A percentile compares a stretch with the other conserved stretches of the same genome.
Evolutionary conservation across 2,329 filamentous ascomycete species (phyloP).

Genomic region (Trichoderma cornu-damae): DNA sequence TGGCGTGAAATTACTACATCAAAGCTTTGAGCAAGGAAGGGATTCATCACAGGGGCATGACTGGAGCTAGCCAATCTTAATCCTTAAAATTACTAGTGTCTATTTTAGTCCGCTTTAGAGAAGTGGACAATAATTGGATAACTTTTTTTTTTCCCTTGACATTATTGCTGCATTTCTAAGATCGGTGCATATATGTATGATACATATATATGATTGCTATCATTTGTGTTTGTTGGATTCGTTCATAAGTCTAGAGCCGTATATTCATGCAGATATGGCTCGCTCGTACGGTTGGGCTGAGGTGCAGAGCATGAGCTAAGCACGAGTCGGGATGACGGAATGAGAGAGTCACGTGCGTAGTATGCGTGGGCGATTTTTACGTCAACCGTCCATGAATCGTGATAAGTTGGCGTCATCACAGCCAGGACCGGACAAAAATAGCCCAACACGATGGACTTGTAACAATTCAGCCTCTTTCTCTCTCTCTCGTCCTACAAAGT

Average conservation of each 20-base stretch:
- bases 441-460: constrained; percentile 25
- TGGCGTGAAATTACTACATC: constrained; percentile 5
- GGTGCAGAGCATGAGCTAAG: background rate
- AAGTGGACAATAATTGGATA: background rate
- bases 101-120: constrained; percentile 1
- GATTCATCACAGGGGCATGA: constrained; percentile 3
- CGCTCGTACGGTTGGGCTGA: background rate
- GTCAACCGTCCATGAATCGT: background rate
- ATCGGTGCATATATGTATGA: too few relatives aligned
- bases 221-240: too few relatives aligned
- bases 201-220: too few relatives aligned
- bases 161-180: too few relatives aligned
- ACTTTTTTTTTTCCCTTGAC: background rate
- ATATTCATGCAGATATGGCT: background rate
- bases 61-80: constrained; percentile 5
- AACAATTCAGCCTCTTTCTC: constrained; percentile 8
- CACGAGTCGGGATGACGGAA: background rate
- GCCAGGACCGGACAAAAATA: constrained; percentile 31
- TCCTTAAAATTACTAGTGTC: background rate
- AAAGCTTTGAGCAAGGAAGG: background rate
- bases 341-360: background rate
- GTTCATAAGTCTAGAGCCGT: too few relatives aligned
- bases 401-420: background rate
- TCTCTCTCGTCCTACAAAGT: background rate
- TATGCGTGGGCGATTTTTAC: constrained; percentile 6